Evolutionary conservation across 768 basidiomycete genomes (phyloP).

Genomic region (Mycena galopus): DNA sequence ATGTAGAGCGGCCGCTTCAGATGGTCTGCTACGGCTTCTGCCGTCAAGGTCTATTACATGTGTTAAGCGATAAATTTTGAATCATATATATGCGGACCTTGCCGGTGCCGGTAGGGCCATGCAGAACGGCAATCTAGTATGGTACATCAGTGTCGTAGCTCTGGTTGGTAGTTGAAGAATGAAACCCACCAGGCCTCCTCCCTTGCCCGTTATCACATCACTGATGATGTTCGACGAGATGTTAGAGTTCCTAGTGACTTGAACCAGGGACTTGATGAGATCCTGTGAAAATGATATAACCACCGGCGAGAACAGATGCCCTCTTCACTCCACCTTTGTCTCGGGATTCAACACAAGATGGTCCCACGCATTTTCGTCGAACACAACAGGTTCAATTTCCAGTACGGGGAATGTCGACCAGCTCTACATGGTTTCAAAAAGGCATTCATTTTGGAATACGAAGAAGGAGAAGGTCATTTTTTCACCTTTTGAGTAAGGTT

Average conservation of each 20-base stretch:
- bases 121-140: conserved; percentile 39
- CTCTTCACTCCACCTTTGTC: conserved; percentile 39
- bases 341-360: conserved; percentile 47
- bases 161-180: not conserved
- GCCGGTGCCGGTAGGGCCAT: conserved; percentile 44
- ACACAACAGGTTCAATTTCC: conserved; percentile 46
- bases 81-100: conserved; percentile 7
- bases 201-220: conserved; percentile 53
- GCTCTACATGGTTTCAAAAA: conserved; percentile 15
- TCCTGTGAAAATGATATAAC: conserved; percentile 37
- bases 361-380: conserved; percentile 50
- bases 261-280: conserved; percentile 43
- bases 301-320: conserved; percentile 31
- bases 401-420: conserved; percentile 17
- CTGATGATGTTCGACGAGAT: conserved; percentile 37
- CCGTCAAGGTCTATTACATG: conserved; percentile 40
- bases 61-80: not conserved
- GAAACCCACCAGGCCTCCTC: conserved; percentile 48
- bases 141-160: not conserved
- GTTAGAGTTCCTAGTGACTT: conserved; percentile 41
- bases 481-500: conserved; percentile 53
- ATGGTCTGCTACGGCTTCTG: conserved; percentile 44
- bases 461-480: not conserved
- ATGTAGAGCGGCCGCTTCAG: conserved; percentile 42
- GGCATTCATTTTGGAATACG: not conserved